Conservation (phyloP, 176 grass and related monocot genomes). For the Oryza coarctata region DNA sequence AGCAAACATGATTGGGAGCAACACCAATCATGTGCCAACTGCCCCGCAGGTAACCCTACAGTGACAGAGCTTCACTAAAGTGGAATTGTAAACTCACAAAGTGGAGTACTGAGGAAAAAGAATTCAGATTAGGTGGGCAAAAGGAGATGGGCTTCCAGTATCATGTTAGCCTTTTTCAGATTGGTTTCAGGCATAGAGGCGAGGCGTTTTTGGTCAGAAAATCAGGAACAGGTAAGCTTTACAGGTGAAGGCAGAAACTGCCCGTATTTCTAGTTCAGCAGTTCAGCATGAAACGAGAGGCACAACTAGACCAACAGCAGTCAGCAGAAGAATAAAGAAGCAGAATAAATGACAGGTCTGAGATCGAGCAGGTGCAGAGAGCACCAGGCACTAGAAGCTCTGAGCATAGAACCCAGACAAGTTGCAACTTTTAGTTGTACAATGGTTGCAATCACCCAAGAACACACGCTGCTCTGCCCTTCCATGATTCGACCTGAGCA, state of each 20-base stretch:
- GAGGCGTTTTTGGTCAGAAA: conserved; percentile 35
- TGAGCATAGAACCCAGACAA: conserved; percentile 32
- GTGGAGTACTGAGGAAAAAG: conserved; percentile 6
- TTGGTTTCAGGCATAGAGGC: conserved; percentile 26
- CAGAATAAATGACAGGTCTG: conserved; percentile 35
- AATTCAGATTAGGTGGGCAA: conserved; percentile 27
- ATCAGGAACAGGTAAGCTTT: conserved; percentile 14
- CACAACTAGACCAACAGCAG: conserved; percentile 2
- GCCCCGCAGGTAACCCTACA: conserved; percentile 30
- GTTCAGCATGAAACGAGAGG: conserved; percentile 3
- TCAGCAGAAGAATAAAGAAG: neutral
- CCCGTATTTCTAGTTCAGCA: conserved; percentile 19
- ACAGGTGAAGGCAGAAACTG: conserved; percentile 16
- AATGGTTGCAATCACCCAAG: neutral
- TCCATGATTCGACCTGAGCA: conserved; percentile 27
- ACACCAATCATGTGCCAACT: conserved; percentile 25
- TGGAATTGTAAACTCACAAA: conserved; percentile 31
- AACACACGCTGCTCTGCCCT: conserved; percentile 23
- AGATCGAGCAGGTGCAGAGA: conserved; percentile 18
- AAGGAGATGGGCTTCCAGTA: conserved; percentile 27
- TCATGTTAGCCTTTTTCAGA: conserved; percentile 45
- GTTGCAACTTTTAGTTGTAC: neutral
- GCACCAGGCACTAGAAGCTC: conserved; percentile 22
- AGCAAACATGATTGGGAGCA: conserved; percentile 29
- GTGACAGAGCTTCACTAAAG: conserved; percentile 22